These are phyloP conservation scores for Aspergillus bertholletiae DNA, from an alignment of 495 filamentous ascomycete genomes.

Conservation along the genomic window DNA sequence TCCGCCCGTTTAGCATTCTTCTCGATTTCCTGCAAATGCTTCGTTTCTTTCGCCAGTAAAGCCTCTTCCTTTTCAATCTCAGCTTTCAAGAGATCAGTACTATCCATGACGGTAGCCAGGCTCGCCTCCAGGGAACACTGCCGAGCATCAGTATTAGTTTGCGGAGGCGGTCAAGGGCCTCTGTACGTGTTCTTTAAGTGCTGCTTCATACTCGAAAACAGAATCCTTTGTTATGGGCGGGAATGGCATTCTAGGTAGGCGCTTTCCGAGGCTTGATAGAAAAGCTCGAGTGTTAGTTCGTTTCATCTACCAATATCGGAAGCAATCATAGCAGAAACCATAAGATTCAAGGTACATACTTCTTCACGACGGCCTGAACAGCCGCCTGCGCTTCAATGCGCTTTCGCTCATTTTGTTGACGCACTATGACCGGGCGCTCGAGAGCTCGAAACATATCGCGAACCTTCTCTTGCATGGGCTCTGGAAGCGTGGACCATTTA, in stretches of 20 bases:
- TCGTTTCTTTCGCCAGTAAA: conserved; percentile 47
- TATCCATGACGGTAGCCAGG: conserved; percentile 51
- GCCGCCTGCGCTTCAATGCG: conserved; percentile 53
- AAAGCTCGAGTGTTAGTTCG: background rate
- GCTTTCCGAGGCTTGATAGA: conserved; percentile 37
- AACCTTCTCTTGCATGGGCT: conserved; percentile 48
- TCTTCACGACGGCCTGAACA: conserved; percentile 45
- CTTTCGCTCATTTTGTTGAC: conserved; percentile 51
- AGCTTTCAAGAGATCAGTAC: conserved; percentile 48
- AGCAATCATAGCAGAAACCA: background rate
- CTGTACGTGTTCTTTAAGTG: conserved; percentile 54
- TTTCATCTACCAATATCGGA: background rate
- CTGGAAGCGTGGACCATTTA: conserved; percentile 56
- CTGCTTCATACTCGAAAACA: conserved; percentile 58
- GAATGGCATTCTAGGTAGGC: conserved; percentile 57
- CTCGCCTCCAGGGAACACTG: conserved; percentile 49
- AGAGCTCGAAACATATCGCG: conserved; percentile 49
- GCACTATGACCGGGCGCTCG: conserved; percentile 53
- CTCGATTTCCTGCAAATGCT: conserved; percentile 49
- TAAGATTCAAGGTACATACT: conserved; percentile 24
- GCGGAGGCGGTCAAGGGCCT: background rate
- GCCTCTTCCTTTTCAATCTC: conserved; percentile 54
- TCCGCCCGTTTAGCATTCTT: conserved; percentile 50
- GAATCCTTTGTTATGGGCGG: conserved; percentile 53
- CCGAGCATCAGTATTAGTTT: conserved; percentile 8